phyloP scores from a whole-genome alignment of 192 early-diverging fungal genomes.

The Funneliformis mosseae region DNA sequence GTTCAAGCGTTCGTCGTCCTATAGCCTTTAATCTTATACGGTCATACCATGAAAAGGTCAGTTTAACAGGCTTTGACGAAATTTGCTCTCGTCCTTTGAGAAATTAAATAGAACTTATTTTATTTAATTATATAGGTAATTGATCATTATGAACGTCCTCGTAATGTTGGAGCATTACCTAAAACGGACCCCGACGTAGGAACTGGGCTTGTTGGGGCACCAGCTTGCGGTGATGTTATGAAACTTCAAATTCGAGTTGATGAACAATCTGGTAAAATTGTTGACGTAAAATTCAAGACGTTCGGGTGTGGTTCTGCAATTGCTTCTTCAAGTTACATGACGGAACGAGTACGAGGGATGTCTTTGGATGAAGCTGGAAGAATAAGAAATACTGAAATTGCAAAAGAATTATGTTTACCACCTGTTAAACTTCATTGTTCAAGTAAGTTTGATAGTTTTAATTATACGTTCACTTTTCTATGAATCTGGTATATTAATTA shows the following conservation, averaged over 20 bases:
- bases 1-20: not conserved
- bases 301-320: conserved; percentile 98
- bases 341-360: conserved; percentile 95
- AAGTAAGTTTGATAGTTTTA: conserved; percentile 58
- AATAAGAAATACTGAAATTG: conserved; percentile 98
- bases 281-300: conserved; percentile 98
- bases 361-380: conserved; percentile 85
- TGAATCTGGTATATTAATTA: too few relatives aligned
- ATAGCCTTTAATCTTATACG: not conserved
- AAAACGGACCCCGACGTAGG: conserved; percentile 89
- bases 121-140: conserved; percentile 68
- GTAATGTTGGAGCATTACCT: conserved; percentile 93
- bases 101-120: not conserved
- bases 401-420: conserved; percentile 91
- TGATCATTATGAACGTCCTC: conserved; percentile 96
- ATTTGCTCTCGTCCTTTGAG: not conserved
- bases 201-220: conserved; percentile 92
- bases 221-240: conserved; percentile 90
- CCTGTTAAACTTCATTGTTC: conserved; percentile 99
- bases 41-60: not conserved
- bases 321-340: conserved; percentile 88
- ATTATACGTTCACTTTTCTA: too few relatives aligned
- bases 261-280: conserved; percentile 85
- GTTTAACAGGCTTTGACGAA: not conserved
- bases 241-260: conserved; percentile 97